A percentile compares a stretch with the other conserved stretches of the same genome.
Evolutionary conservation across 2,329 filamentous ascomycete species (phyloP).

Genomic region (Botrytis elliptica): DNA sequence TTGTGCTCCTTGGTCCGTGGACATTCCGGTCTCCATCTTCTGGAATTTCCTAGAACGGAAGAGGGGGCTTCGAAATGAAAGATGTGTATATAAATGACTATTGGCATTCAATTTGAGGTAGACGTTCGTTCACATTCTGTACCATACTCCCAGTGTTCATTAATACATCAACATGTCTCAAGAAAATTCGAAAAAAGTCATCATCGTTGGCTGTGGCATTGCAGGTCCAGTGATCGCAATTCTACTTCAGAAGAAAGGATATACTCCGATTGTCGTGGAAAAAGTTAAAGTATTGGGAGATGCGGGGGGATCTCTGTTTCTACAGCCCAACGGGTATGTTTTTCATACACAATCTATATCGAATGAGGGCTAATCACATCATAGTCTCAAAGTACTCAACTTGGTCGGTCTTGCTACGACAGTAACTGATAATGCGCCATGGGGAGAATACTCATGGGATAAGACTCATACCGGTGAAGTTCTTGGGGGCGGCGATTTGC

Average conservation of each 20-base stretch:
- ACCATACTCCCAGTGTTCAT: neutral
- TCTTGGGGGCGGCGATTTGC: neutral
- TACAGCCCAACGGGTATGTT: conserved; percentile 22
- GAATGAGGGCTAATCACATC: neutral
- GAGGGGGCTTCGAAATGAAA: neutral
- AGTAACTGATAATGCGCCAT: conserved; percentile 5
- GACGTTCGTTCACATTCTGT: neutral
- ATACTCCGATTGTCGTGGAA: conserved; percentile 24
- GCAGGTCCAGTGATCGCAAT: conserved; percentile 24
- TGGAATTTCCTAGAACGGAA: neutral
- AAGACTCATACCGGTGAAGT: conserved; percentile 5
- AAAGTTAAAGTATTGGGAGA: conserved; percentile 19
- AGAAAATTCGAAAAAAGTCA: conserved; percentile 13
- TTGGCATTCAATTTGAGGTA: neutral
- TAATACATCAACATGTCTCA: conserved; percentile 3
- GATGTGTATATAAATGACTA: neutral
- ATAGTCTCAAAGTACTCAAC: conserved; percentile 20
- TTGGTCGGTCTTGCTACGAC: neutral
- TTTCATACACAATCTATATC: neutral
- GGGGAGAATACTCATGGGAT: neutral
- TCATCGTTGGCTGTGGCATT: conserved; percentile 24
- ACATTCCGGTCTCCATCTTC: neutral
- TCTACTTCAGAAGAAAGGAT: conserved; percentile 25
- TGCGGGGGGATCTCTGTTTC: conserved; percentile 17
- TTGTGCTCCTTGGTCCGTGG: neutral